Percentiles rank a stretch among this genome's conserved stretches.
These are phyloP conservation scores for Spirogloea muscicola DNA, from an alignment of 139 green algal species.

Conservation along the genomic window DNA sequence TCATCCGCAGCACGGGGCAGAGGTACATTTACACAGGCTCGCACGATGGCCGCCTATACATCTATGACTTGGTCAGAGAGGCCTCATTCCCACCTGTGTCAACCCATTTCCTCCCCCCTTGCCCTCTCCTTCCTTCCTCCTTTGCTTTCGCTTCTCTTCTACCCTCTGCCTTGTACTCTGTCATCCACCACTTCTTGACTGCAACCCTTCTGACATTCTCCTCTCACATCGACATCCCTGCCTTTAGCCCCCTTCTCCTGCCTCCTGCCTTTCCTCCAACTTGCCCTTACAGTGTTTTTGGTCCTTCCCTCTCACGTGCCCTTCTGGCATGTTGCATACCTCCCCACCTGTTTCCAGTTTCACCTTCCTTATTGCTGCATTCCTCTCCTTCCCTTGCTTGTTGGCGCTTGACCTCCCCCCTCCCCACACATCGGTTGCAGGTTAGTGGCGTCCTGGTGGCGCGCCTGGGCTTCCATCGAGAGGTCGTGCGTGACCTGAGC, in stretches of 20 bases:
- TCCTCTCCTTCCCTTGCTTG: background rate
- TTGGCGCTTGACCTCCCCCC: background rate
- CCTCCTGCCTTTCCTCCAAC: background rate
- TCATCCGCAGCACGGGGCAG: slow-evolving; percentile 69
- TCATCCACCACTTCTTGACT: too few relatives aligned
- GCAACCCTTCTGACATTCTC: too few relatives aligned
- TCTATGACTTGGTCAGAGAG: slow-evolving; percentile 83
- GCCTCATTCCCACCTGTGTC: too few relatives aligned
- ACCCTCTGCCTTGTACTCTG: too few relatives aligned
- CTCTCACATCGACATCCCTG: too few relatives aligned
- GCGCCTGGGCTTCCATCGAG: slow-evolving; percentile 49
- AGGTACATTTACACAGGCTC: slow-evolving; percentile 86
- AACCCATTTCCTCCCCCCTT: too few relatives aligned
- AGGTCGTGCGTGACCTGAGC: slow-evolving; percentile 76
- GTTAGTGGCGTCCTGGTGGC: slow-evolving; percentile 22
- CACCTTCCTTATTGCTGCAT: background rate
- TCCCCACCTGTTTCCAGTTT: background rate
- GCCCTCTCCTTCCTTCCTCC: too few relatives aligned
- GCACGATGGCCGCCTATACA: slow-evolving; percentile 60
- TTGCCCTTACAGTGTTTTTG: background rate
- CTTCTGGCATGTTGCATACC: background rate
- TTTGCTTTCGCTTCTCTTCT: too few relatives aligned
- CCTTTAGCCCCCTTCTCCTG: too few relatives aligned
- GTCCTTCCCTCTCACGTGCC: background rate
- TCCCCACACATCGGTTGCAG: slow-evolving; percentile 10